These are phyloP conservation scores for Quercus bicolor DNA, from an alignment of 306 rosid genomes.

Conservation along the genomic window DNA sequence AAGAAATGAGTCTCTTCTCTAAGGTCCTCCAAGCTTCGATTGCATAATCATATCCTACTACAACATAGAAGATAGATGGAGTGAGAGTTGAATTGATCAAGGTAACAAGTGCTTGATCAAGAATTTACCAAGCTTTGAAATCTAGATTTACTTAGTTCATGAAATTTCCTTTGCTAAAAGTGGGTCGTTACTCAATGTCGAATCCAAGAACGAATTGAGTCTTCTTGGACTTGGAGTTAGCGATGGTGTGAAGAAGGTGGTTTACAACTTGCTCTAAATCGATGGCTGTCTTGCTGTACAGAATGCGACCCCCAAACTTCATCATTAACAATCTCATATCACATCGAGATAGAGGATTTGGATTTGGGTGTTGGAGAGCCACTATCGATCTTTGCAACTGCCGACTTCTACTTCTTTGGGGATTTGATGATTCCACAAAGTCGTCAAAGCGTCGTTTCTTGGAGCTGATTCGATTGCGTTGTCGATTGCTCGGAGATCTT, in stretches of 20 bases:
- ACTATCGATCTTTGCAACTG: conserved; percentile 57
- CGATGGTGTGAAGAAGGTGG: too few relatives aligned
- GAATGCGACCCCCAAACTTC: conserved; percentile 59
- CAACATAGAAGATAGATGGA: too few relatives aligned
- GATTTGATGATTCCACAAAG: not conserved
- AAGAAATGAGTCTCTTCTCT: too few relatives aligned
- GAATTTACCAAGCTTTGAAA: too few relatives aligned
- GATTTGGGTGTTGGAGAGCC: conserved; percentile 55
- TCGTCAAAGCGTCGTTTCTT: conserved; percentile 27
- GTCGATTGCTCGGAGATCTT: conserved; percentile 58
- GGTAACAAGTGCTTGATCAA: too few relatives aligned
- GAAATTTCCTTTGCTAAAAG: not conserved
- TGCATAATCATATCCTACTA: too few relatives aligned
- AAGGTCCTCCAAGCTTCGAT: too few relatives aligned
- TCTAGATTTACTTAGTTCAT: too few relatives aligned
- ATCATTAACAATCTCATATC: conserved; percentile 56
- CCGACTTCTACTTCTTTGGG: conserved; percentile 28
- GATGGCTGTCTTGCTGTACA: conserved; percentile 52
- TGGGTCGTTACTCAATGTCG: not conserved
- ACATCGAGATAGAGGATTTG: conserved; percentile 34
- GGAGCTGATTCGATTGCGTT: conserved; percentile 38
- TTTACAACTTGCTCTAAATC: not conserved
- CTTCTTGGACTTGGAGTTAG: too few relatives aligned
- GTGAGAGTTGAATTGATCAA: too few relatives aligned
- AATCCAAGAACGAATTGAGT: not conserved